phyloP scores from a whole-genome alignment of 2,329 filamentous ascomycete species.

The Purpureocillium lavendulum region DNA sequence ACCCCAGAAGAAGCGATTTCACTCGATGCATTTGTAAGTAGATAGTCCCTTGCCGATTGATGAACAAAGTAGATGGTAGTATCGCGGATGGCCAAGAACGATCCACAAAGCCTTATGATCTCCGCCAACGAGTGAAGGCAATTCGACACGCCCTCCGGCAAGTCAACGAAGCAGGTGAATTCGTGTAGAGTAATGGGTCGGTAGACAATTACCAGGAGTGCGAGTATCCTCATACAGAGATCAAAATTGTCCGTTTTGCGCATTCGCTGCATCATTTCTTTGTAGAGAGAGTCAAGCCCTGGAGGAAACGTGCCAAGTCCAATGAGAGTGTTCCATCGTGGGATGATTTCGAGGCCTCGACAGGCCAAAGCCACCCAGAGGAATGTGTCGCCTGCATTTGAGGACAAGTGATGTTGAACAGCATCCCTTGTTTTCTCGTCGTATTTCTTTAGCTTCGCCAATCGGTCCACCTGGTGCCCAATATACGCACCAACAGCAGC shows the following conservation, averaged over 20 bases:
- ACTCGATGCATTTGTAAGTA: constrained; percentile 14
- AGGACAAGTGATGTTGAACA: constrained; percentile 9
- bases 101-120: constrained; percentile 14
- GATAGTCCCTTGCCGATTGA: constrained; percentile 33
- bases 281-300: constrained; percentile 16
- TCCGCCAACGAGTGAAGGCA: not conserved
- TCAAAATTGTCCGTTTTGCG: too few species aligned
- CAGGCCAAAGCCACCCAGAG: constrained; percentile 15
- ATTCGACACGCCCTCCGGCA: not conserved
- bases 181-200: constrained; percentile 13
- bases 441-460: constrained; percentile 9
- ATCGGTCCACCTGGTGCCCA: constrained; percentile 16
- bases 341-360: constrained; percentile 4
- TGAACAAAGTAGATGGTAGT: constrained; percentile 26
- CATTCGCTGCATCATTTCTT: too few species aligned
- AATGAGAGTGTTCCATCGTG: constrained; percentile 8
- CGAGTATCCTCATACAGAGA: too few species aligned
- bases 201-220: too few species aligned
- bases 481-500: constrained; percentile 26
- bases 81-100: constrained; percentile 26
- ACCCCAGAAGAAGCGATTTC: constrained; percentile 19
- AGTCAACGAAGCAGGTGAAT: constrained; percentile 14
- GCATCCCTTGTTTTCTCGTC: not conserved
- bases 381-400: constrained; percentile 25
- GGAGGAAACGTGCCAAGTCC: constrained; percentile 18